Conservation (phyloP, 2,329 filamentous ascomycete genomes). For the Ascochyta clinopodiicola region DNA sequence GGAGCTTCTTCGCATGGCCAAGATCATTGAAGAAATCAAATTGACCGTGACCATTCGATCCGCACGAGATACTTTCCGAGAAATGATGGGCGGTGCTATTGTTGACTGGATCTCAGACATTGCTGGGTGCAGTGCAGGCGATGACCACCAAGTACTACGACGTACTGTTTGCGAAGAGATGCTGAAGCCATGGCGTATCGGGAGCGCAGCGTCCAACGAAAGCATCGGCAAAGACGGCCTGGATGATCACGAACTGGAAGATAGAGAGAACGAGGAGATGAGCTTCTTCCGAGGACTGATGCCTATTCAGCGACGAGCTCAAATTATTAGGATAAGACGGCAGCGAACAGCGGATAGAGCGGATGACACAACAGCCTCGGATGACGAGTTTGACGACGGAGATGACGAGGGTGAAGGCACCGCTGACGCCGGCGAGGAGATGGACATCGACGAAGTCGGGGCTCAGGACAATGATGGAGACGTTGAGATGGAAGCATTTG, state of each 20-base stretch:
- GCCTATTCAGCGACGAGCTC: constrained; percentile 35
- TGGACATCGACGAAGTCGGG: constrained; percentile 55
- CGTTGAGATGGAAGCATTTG: constrained; percentile 57
- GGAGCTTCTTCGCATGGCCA: constrained; percentile 77
- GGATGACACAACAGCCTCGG: constrained; percentile 50
- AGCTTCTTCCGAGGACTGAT: constrained; percentile 37
- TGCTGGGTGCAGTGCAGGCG: constrained; percentile 82
- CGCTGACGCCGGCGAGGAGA: constrained; percentile 52
- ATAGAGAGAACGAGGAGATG: constrained; percentile 52
- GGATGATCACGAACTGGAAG: constrained; percentile 77
- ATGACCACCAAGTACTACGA: constrained; percentile 79
- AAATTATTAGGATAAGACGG: constrained; percentile 34
- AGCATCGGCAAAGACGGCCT: constrained; percentile 79
- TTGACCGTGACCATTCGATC: constrained; percentile 95
- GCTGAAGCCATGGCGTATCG: constrained; percentile 83
- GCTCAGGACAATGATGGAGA: constrained; percentile 57
- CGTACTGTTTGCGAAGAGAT: constrained; percentile 89
- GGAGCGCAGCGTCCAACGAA: constrained; percentile 82
- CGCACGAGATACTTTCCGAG: constrained; percentile 90
- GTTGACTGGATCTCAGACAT: constrained; percentile 97
- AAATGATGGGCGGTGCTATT: constrained; percentile 98
- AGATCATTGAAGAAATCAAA: constrained; percentile 91
- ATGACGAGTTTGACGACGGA: constrained; percentile 56
- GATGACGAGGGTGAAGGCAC: constrained; percentile 56
- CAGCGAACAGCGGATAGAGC: constrained; percentile 51